Conservation (phyloP, 2,329 filamentous ascomycete genomes). For the Penicillium sp. region DNA sequence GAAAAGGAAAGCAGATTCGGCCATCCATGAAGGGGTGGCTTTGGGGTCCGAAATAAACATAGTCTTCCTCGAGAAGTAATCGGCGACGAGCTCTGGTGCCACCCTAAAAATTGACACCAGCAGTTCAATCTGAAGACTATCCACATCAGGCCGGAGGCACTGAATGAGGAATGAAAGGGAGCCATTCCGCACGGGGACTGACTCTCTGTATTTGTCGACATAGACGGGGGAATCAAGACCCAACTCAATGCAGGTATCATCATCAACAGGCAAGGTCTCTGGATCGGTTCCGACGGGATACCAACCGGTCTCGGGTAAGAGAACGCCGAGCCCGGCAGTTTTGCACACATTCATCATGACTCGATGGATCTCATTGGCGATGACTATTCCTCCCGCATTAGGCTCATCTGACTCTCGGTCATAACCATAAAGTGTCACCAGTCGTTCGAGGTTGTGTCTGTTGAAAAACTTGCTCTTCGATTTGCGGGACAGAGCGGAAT, state of each 20-base stretch:
- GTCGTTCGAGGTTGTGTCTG: conserved; percentile 60
- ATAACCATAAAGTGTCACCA: conserved; percentile 61
- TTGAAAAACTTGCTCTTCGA: conserved; percentile 69
- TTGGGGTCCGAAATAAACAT: conserved; percentile 85
- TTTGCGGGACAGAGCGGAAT: conserved; percentile 62
- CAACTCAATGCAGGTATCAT: conserved; percentile 49
- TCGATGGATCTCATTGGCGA: conserved; percentile 62
- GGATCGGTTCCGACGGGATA: conserved; percentile 65
- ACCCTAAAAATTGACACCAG: conserved; percentile 68
- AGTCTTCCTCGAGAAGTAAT: conserved; percentile 74
- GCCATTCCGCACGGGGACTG: conserved; percentile 68
- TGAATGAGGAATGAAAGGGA: conserved; percentile 70
- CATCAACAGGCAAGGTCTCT: conserved; percentile 43
- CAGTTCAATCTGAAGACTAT: conserved; percentile 69
- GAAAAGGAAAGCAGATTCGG: conserved; percentile 82
- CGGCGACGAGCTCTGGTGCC: conserved; percentile 75
- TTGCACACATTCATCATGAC: conserved; percentile 71
- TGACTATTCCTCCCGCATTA: conserved; percentile 39
- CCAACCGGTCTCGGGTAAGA: conserved; percentile 70
- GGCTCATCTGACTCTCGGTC: conserved; percentile 41
- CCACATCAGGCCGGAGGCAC: conserved; percentile 73
- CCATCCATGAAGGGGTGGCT: conserved; percentile 85
- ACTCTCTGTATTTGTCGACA: conserved; percentile 57
- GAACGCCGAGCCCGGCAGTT: conserved; percentile 59
- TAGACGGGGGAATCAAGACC: conserved; percentile 62